Conservation (phyloP, 805 yeast species). For the Grigorovia yakushimaensis region DNA sequence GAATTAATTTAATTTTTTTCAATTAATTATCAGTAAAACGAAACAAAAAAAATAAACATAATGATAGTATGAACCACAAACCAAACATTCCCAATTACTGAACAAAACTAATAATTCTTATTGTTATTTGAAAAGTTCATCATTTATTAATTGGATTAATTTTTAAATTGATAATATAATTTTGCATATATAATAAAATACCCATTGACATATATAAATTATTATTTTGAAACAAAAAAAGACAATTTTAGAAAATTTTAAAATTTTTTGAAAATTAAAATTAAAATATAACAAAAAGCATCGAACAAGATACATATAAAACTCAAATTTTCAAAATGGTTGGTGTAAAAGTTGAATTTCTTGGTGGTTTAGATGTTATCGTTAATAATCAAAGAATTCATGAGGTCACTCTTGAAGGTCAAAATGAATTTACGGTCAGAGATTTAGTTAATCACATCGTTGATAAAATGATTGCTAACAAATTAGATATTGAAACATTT, state of each 20-base stretch:
- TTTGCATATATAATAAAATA: not conserved
- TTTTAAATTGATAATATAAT: not conserved
- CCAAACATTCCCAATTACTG: no score
- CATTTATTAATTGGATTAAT: not conserved
- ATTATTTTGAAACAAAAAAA: not conserved
- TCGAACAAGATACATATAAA: no score
- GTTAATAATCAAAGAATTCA: constrained; percentile 52
- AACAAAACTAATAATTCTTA: no score
- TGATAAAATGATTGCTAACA: constrained; percentile 44
- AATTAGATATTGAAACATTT: constrained; percentile 61
- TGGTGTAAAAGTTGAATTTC: constrained; percentile 34
- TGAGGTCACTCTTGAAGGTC: constrained; percentile 33
- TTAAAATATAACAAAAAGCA: no score
- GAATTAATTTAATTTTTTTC: no score
- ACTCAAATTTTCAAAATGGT: constrained; percentile 17
- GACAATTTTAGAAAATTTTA: not conserved
- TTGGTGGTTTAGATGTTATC: constrained; percentile 79
- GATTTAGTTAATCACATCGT: constrained; percentile 51
- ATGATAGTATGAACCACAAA: no score
- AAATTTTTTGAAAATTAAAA: no score
- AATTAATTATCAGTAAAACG: no score
- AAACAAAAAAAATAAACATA: no score
- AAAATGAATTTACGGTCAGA: constrained; percentile 17
- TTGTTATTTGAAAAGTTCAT: no score
- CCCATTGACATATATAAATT: not conserved